Percentiles rank a stretch among this genome's conserved stretches.
Conservation (phyloP, 495 filamentous ascomycete species). For the Pseudevernia furfuracea region DNA sequence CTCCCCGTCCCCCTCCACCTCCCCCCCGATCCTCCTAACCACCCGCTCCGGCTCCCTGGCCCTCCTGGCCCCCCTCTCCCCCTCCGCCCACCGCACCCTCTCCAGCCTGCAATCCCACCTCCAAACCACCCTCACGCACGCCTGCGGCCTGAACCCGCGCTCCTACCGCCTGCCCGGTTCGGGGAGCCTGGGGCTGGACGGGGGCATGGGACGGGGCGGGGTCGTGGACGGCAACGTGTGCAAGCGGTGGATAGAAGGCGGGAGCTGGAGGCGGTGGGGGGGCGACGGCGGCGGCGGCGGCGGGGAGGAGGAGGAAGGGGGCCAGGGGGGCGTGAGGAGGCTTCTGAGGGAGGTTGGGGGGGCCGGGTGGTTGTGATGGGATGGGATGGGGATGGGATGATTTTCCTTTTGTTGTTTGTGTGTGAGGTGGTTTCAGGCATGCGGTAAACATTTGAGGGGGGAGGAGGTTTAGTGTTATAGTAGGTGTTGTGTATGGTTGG, state of each 20-base stretch:
- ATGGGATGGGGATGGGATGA: no score
- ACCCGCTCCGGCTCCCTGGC: conserved; percentile 66
- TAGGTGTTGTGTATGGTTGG: no score
- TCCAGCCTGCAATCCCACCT: conserved; percentile 76
- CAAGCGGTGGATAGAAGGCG: conserved; percentile 19
- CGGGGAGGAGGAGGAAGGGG: conserved; percentile 20
- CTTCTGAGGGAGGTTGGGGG: conserved; percentile 13
- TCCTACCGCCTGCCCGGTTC: conserved; percentile 54
- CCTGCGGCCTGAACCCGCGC: conserved; percentile 73
- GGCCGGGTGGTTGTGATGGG: conserved; percentile 17
- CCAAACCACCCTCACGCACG: conserved; percentile 62
- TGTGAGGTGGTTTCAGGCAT: no score
- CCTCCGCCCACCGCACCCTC: conserved; percentile 75
- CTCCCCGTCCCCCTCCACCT: conserved; percentile 27
- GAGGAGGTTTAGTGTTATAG: no score
- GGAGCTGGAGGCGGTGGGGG: conserved; percentile 26
- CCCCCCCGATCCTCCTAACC: conserved; percentile 49
- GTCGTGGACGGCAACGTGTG: conserved; percentile 25
- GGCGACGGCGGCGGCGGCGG: no score
- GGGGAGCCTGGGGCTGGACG: conserved; percentile 51
- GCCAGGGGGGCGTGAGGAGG: conserved; percentile 19
- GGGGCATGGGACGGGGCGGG: conserved; percentile 69
- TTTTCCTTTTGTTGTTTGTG: neutral
- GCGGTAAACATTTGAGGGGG: no score
- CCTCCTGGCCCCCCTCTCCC: conserved; percentile 67